Evolutionary conservation across 805 yeast species (phyloP), one percentile per base, ranked within the genome.

Genomic region (Yarrowia hollandica): DNA sequence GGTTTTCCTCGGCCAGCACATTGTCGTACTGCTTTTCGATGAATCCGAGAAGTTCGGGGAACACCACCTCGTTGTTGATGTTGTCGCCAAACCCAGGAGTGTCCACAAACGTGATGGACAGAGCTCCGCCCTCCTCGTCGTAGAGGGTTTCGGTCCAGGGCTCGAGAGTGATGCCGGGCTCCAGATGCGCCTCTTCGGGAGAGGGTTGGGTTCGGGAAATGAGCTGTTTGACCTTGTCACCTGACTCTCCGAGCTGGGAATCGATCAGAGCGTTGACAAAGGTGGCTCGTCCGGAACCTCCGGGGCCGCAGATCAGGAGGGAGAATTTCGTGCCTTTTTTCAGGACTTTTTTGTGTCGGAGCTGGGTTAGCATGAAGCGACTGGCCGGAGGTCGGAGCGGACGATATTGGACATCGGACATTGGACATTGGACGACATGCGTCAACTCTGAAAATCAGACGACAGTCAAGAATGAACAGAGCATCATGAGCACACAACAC

Each of bases 1-100:
- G 79, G 14, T 85, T 78, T 69, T 88, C 96, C 69, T 88, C 92
- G 11, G 82, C 82, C 63, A 88, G 79, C 22, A 85, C 83, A 61
- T 78, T 78, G 67, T 87, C 90, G 71, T 83, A 87, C 71, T 87
- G 91, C 61, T 75, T 79, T 69, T 85, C 88, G 62, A 88, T 75
- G 72, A 82, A 86, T 33, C 78, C 77, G 61, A 79, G 79, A 58
- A 88, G 78, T 62, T 80, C 74, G 1, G 65, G 65, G 46, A 78
- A 75, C 30, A 82, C 78, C 30, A 72, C 63, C 52, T 78, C 79
- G 71, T 85, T 86, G 72, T 88, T 83, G 64, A 87, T 76, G 68
- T 82, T 84, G 66, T 86, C 91, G 39, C 92, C 94, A 67, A 86
- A 83, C 0, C 92, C 94, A 18, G 89, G 87, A 5, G 92, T 79